A percentile compares a stretch with the other conserved stretches of the same genome.
Conservation (phyloP, 2,329 filamentous ascomycete genomes). For the Ascocoryne sarcoides region DNA sequence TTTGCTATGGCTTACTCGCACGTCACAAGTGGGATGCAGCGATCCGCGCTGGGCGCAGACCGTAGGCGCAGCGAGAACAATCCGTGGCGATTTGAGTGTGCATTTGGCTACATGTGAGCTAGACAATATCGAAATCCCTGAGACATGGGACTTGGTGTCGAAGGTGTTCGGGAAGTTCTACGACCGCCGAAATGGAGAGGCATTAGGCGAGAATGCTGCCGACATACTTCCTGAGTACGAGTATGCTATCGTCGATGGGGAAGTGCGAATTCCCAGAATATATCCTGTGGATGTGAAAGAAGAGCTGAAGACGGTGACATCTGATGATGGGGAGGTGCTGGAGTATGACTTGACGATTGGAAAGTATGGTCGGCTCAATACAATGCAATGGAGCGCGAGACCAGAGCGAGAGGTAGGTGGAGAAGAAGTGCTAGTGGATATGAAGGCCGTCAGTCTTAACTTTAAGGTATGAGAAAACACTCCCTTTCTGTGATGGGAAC, state of each 20-base stretch:
- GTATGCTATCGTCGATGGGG: not conserved
- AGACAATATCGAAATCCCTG: slow-evolving; percentile 5
- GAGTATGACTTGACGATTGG: not conserved
- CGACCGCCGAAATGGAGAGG: slow-evolving; percentile 1
- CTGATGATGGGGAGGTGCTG: not conserved
- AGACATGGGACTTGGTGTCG: slow-evolving; percentile 1
- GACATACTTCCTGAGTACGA: not conserved
- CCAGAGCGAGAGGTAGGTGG: not conserved
- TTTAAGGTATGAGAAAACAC: not conserved
- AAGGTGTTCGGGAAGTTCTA: slow-evolving; percentile 11
- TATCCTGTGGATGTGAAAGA: not conserved
- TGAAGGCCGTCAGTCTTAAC: not conserved
- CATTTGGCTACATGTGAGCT: slow-evolving; percentile 21
- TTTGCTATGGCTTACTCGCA: slow-evolving; percentile 12
- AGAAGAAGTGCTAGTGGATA: not conserved
- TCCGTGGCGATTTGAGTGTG: slow-evolving; percentile 18
- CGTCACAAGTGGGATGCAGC: slow-evolving; percentile 13
- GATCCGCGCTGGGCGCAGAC: slow-evolving; percentile 18
- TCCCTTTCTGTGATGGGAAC: not conserved
- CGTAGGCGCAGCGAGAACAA: slow-evolving; percentile 17
- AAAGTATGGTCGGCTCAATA: not conserved
- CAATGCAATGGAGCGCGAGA: not conserved
- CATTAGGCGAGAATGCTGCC: not conserved
- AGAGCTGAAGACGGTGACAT: not conserved
- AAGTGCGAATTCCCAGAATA: not conserved